A percentile compares a stretch with the other conserved stretches of the same genome.
Conservation (phyloP, 495 filamentous ascomycete species). For the Astrothelium subdiscretum region DNA sequence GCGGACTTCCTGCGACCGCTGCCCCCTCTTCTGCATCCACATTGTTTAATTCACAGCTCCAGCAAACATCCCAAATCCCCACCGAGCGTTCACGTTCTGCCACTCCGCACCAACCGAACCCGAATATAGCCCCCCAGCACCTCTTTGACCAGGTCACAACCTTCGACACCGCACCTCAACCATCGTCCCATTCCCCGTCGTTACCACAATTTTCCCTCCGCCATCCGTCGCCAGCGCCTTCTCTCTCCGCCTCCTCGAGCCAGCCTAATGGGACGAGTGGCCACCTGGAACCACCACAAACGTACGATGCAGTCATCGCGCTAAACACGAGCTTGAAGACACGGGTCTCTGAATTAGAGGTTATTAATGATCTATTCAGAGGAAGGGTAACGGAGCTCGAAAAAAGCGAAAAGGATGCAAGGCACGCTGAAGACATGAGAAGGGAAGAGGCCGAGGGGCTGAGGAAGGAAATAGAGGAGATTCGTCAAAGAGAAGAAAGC, state of each 20-base stretch:
- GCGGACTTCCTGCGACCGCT: constrained; percentile 26
- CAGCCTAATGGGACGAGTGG: constrained; percentile 47
- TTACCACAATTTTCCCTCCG: constrained; percentile 41
- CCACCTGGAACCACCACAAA: constrained; percentile 61
- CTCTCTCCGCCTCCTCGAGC: constrained; percentile 27
- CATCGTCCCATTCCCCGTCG: constrained; percentile 36
- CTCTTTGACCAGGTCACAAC: constrained; percentile 65
- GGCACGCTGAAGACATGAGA: constrained; percentile 44
- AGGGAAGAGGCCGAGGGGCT: constrained; percentile 44
- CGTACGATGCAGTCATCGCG: constrained; percentile 39
- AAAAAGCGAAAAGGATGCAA: constrained; percentile 55
- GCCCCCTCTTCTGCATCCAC: neutral
- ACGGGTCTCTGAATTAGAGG: constrained; percentile 60
- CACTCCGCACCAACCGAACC: constrained; percentile 16
- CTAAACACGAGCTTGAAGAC: constrained; percentile 26
- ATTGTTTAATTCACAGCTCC: neutral
- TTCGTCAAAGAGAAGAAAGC: constrained; percentile 64
- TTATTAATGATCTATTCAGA: constrained; percentile 89
- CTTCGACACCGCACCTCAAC: constrained; percentile 45
- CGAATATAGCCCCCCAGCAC: constrained; percentile 62
- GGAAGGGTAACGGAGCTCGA: constrained; percentile 83
- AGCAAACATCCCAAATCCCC: constrained; percentile 17
- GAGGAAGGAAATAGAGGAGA: constrained; percentile 59
- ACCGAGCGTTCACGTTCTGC: constrained; percentile 19
- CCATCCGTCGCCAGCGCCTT: constrained; percentile 55